A percentile compares a stretch with the other conserved stretches of the same genome.
phyloP scores from a whole-genome alignment of 371 early-diverging fungal species.

The Mortierella sp. region DNA sequence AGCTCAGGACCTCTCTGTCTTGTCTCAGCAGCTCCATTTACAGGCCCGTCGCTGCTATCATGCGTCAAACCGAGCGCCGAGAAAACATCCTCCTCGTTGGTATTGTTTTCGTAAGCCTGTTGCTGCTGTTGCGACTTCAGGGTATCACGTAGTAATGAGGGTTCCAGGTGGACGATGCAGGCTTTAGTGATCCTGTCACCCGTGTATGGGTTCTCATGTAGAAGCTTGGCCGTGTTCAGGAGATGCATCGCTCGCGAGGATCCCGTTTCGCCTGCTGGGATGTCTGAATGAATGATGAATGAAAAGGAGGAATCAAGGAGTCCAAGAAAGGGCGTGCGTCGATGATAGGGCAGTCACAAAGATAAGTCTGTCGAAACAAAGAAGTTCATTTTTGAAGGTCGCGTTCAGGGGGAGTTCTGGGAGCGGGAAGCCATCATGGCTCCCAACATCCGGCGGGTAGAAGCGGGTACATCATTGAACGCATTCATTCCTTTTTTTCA shows the following conservation, averaged over 20 bases:
- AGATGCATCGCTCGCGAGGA: constrained; percentile 24
- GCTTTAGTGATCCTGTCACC: constrained; percentile 54
- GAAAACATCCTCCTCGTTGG: not conserved
- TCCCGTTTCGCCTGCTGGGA: not conserved
- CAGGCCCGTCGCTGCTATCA: not conserved
- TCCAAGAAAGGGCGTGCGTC: not conserved
- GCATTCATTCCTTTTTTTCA: not conserved
- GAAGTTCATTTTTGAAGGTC: not conserved
- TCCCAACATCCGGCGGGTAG: constrained; percentile 9
- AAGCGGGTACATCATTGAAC: constrained; percentile 6
- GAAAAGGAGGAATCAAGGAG: not conserved
- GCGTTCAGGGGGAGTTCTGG: constrained; percentile 2
- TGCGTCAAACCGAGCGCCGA: not conserved
- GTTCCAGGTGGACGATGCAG: constrained; percentile 18
- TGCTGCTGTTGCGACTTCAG: not conserved
- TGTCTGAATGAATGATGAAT: not conserved
- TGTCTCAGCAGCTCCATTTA: not conserved
- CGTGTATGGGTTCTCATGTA: constrained; percentile 55
- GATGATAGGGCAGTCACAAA: not conserved
- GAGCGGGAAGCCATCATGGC: not conserved
- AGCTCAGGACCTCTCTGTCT: constrained; percentile 1
- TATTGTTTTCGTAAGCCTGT: not conserved
- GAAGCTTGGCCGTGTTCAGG: constrained; percentile 23
- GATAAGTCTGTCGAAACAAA: not conserved
- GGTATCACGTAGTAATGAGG: not conserved